Percentiles rank a stretch among this genome's conserved stretches.
Evolutionary conservation across 2,329 filamentous ascomycete species (phyloP).

Genomic region (Cytospora schulzeri): DNA sequence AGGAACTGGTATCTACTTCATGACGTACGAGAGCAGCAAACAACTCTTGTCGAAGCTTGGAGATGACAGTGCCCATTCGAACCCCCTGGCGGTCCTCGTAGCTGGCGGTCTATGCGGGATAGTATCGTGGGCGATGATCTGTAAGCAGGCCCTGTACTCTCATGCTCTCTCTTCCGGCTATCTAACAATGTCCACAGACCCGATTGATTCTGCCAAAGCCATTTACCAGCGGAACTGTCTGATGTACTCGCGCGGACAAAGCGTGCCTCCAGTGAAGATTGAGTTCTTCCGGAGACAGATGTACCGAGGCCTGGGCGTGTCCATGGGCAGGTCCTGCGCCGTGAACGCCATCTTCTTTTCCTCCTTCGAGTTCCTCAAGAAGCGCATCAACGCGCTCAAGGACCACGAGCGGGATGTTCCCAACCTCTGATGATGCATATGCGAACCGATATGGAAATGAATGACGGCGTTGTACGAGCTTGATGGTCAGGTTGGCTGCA

Average conservation of each 20-base stretch:
- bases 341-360: constrained; percentile 92
- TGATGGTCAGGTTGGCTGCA: constrained; percentile 11
- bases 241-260: constrained; percentile 66
- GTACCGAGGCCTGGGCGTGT: constrained; percentile 82
- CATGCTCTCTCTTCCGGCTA: background rate
- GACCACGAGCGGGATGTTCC: constrained; percentile 37
- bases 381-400: constrained; percentile 59
- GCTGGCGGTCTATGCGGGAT: constrained; percentile 82
- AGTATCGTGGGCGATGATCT: constrained; percentile 77
- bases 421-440: constrained; percentile 8
- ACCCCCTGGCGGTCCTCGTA: constrained; percentile 75
- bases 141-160: constrained; percentile 49
- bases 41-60: constrained; percentile 76
- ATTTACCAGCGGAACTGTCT: constrained; percentile 84
- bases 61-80: constrained; percentile 72
- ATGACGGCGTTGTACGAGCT: constrained; percentile 13
- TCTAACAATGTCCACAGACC: constrained; percentile 45
- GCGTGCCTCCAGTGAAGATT: constrained; percentile 70
- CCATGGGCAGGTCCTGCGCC: constrained; percentile 78
- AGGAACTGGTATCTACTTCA: constrained; percentile 84
- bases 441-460: background rate
- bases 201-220: constrained; percentile 81
- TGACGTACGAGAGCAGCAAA: constrained; percentile 85
- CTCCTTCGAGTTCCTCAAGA: constrained; percentile 82
- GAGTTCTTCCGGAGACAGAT: constrained; percentile 76